A percentile compares a stretch with the other conserved stretches of the same genome.
Conservation (phyloP, 2,329 filamentous ascomycete genomes). For the Aspergillus ochraceoroseus region DNA sequence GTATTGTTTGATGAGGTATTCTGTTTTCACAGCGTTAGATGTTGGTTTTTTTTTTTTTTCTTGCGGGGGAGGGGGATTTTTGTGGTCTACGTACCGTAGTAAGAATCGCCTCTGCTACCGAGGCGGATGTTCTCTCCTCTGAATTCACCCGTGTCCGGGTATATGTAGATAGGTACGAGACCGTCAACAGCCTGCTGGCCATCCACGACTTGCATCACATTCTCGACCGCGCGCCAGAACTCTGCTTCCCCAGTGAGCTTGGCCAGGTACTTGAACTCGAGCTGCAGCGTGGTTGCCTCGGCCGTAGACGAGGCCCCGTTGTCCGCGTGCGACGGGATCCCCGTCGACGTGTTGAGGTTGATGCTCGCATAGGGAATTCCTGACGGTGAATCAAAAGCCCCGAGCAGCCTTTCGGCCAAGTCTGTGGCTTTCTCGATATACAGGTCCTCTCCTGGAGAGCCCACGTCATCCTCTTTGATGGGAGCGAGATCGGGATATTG, state of each 20-base stretch:
- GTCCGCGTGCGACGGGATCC: slow-evolving; percentile 76
- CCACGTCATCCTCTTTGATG: slow-evolving; percentile 64
- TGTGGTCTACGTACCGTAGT: slow-evolving; percentile 59
- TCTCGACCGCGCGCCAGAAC: slow-evolving; percentile 90
- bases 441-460: slow-evolving; percentile 74
- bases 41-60: too few relatives aligned
- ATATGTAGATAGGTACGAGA: slow-evolving; percentile 85
- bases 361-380: slow-evolving; percentile 89
- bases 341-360: slow-evolving; percentile 71
- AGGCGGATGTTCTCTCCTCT: slow-evolving; percentile 80
- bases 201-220: slow-evolving; percentile 86
- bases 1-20: slow-evolving; percentile 98
- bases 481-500: slow-evolving; percentile 75
- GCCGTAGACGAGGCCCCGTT: slow-evolving; percentile 87
- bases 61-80: too few relatives aligned
- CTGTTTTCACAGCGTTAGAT: slow-evolving; percentile 39
- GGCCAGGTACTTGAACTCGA: slow-evolving; percentile 95
- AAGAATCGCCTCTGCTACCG: slow-evolving; percentile 91
- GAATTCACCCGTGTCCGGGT: slow-evolving; percentile 73
- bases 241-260: slow-evolving; percentile 88
- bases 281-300: slow-evolving; percentile 84
- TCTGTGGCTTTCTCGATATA: slow-evolving; percentile 96
- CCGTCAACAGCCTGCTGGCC: slow-evolving; percentile 73
- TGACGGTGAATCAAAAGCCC: slow-evolving; percentile 80
- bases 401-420: slow-evolving; percentile 77